These are phyloP conservation scores for Rhizopus delemar DNA, from an alignment of 371 early-diverging fungal species.

Conservation along the genomic window DNA sequence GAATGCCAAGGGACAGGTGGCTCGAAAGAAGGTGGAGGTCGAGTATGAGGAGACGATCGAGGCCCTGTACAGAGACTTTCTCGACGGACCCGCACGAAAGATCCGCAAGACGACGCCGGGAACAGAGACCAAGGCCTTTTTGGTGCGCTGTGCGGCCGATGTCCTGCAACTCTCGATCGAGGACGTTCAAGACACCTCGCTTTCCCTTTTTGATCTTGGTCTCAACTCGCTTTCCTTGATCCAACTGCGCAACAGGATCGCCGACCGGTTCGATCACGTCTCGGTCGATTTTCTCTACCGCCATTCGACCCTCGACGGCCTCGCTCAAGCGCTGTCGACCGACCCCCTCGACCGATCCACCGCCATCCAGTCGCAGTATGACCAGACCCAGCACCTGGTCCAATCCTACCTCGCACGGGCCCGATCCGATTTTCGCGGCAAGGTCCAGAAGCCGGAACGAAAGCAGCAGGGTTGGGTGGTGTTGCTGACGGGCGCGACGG, in stretches of 20 bases:
- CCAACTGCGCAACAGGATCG: slow-evolving; percentile 29
- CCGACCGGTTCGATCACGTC: slow-evolving; percentile 21
- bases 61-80: slow-evolving; percentile 20
- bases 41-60: slow-evolving; percentile 19
- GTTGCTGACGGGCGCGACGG: slow-evolving; percentile 46
- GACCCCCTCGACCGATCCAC: neutral
- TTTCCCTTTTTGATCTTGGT: slow-evolving; percentile 33
- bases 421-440: slow-evolving; percentile 20
- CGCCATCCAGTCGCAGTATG: neutral
- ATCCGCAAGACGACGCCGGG: too few species aligned
- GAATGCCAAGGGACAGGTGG: slow-evolving; percentile 28
- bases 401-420: slow-evolving; percentile 26
- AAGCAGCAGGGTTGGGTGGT: slow-evolving; percentile 17
- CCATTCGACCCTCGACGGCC: slow-evolving; percentile 22
- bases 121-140: slow-evolving; percentile 4
- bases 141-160: slow-evolving; percentile 7
- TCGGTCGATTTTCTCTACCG: slow-evolving; percentile 41
- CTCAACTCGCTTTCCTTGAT: slow-evolving; percentile 28
- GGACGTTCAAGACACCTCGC: neutral
- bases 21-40: slow-evolving; percentile 10
- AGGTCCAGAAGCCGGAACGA: neutral
- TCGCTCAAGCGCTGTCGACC: slow-evolving; percentile 10
- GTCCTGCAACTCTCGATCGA: slow-evolving; percentile 11
- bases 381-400: slow-evolving; percentile 10
- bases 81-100: neutral